phyloP scores from a whole-genome alignment of 176 grass and related monocot species.

The Avena sativa region DNA sequence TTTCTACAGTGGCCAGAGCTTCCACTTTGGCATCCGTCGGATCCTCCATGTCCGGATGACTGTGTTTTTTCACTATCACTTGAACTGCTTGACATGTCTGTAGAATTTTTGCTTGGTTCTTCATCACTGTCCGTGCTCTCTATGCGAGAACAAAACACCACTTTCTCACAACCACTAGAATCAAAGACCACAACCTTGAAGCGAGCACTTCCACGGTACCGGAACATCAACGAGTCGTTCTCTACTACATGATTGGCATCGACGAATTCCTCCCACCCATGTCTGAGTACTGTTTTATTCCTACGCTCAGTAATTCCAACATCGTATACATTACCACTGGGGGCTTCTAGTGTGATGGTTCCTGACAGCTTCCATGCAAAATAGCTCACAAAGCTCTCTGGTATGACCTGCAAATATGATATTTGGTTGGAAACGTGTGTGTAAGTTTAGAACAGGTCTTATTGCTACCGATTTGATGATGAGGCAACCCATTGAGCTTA shows the following conservation, averaged over 20 bases:
- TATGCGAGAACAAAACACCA: conserved; percentile 26
- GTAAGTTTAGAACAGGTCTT: neutral
- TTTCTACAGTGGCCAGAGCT: neutral
- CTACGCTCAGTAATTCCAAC: conserved; percentile 33
- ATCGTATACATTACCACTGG: conserved; percentile 33
- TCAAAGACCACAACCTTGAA: conserved; percentile 59
- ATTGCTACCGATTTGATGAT: neutral
- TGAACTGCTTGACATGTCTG: conserved; percentile 20
- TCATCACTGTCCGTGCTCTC: neutral
- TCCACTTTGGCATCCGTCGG: neutral
- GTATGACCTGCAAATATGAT: conserved; percentile 41
- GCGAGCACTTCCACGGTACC: neutral
- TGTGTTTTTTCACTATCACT: neutral
- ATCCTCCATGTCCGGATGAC: neutral
- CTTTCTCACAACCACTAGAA: conserved; percentile 47
- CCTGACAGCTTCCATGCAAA: conserved; percentile 40
- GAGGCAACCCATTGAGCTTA: neutral
- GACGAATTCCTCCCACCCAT: conserved; percentile 58
- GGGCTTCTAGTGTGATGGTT: conserved; percentile 44
- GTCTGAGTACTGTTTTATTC: conserved; percentile 26
- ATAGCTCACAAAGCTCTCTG: conserved; percentile 45
- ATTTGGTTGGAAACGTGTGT: neutral
- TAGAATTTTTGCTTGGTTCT: conserved; percentile 14
- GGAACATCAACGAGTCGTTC: conserved; percentile 54
- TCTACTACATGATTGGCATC: conserved; percentile 42